phyloP scores from a whole-genome alignment of 768 basidiomycete species.

The Glaciozyma antarctica region DNA sequence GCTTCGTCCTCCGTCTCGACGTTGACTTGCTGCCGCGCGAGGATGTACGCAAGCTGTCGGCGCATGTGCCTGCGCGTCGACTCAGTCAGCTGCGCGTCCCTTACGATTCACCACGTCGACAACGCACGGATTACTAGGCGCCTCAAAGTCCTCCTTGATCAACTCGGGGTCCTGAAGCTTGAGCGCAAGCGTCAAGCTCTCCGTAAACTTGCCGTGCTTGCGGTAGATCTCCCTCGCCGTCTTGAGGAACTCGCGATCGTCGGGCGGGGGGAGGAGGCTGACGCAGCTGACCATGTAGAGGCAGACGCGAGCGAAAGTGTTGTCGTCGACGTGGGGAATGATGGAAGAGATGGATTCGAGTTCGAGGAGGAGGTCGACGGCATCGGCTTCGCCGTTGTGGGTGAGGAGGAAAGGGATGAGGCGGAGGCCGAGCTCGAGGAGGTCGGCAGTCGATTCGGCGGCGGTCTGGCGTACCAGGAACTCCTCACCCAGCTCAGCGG shows the following conservation, averaged over 20 bases:
- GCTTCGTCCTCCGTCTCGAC: slow-evolving; percentile 83
- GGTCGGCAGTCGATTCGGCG: slow-evolving; percentile 50
- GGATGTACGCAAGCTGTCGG: slow-evolving; percentile 84
- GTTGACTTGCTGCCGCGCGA: slow-evolving; percentile 84
- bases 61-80: slow-evolving; percentile 62
- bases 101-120: neutral
- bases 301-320: slow-evolving; percentile 81
- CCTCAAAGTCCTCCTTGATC: slow-evolving; percentile 76
- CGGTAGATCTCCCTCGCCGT: slow-evolving; percentile 84
- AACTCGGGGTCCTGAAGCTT: slow-evolving; percentile 69
- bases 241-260: slow-evolving; percentile 77
- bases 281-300: slow-evolving; percentile 95
- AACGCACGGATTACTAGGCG: slow-evolving; percentile 75
- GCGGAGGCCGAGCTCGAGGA: slow-evolving; percentile 65
- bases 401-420: slow-evolving; percentile 80
- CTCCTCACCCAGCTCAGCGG: slow-evolving; percentile 92
- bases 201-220: slow-evolving; percentile 75
- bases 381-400: slow-evolving; percentile 97
- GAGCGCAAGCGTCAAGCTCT: slow-evolving; percentile 78
- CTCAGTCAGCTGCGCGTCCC: neutral
- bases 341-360: slow-evolving; percentile 79
- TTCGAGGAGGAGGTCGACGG: slow-evolving; percentile 88
- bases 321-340: slow-evolving; percentile 66
- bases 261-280: slow-evolving; percentile 79
- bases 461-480: slow-evolving; percentile 62